Base-by-base conservation (phyloP, 306 rosid genomes). In the Cajanus cajan region DNA sequence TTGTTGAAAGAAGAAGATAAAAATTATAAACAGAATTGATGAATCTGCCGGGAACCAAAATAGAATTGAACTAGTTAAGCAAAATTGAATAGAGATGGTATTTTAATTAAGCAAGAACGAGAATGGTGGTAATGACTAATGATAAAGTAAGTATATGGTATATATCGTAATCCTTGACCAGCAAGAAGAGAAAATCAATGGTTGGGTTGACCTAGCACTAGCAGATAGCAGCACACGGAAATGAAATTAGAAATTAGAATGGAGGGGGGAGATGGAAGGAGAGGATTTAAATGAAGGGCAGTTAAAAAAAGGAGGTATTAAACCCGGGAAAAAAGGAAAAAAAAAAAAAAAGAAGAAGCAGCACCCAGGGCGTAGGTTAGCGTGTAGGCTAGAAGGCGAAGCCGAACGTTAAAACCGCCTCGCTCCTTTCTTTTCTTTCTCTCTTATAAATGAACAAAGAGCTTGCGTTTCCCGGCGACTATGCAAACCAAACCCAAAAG, bases 321-420 rank as follows among this genome's bases (percentile, higher is more conserved):
- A 40, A 64, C 82, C 80, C 77, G 82, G 82, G 82, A 63, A 44
- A 12, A 40, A 9, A 51, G 72, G 80, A 76, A 66, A 63, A 59
- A 11, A 24, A 22, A 41, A 14, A 36, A 5, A n/a, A 40, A 7
- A 25, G 21, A 43, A 68, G 10, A 40, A 73, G 52, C 36, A 0
- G 15, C 21, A 19, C 61, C 12, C 22, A 21, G 0, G n/a, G 88
- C 85, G 85, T 70, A 85, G 74, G 51, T 79, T 84, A 87, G 90
- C 79, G 33, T n/a, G 1, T 2, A 6, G 44, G 47, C 10, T 0
- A 10, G 68, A 73, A 45, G 52, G 61, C 76, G 36, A 78, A 81
- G 79, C 88, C 90, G 96, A 91, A 89, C 94, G 97, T 89, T 89
- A 88, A 91, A 85, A 89, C 90, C 88, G 85, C 84, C 85, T 45